Base-by-base conservation (phyloP, 192 early-diverging fungal genomes). In the Gryganskiella cystojenkinii region DNA sequence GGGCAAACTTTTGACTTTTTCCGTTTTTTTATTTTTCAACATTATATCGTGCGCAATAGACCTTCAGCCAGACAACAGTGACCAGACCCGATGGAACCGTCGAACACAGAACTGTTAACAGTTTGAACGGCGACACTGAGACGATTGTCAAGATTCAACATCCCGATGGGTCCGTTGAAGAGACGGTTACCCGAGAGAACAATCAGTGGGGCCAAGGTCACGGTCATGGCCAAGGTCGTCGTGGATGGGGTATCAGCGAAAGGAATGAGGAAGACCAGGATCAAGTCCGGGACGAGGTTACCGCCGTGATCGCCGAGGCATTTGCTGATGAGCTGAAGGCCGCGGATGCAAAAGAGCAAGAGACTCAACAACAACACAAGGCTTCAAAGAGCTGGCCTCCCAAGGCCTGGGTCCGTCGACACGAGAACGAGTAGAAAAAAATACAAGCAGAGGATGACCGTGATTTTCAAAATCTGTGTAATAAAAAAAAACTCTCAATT, bases 51-150 rank as follows among this genome's bases (percentile, higher is more conserved):
- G 53, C 17, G 30, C 53, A 17, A 6, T 45, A 76, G 73, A 67
- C 73, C 3, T 76, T 27, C 47, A 69, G 49, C 56, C 61, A 78
- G 37, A 69, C 73, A 42, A 78, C 66, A 19, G 54, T 78, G 13
- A 69, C 73, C 6, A 58, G 73, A 10, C 73, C 73, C 8, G 73
- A 78, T 46, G 73, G 66, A 14, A 69, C 66, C 1, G 45, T 78
- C 17, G 73, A 78, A 37, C 65, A 68, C 6, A 43, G 66, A 1
- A 42, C 47, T 19, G 73, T 69, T 15, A 69, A 57, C 55, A 58
- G 24, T 24, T 31, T 78, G 34, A 58, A 78, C 35, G 73, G 73
- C 0, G 73, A 78, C 25, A 69, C 66, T 13, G 73, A 78, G 55
- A 78, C 73, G 1, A 28, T 57, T 2, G 28, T 78, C 66, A 63